A percentile compares a stretch with the other conserved stretches of the same genome.
Evolutionary conservation across 1,284 basidiomycete species (phyloP).

Genomic region (Hypsizygus ulmarius): DNA sequence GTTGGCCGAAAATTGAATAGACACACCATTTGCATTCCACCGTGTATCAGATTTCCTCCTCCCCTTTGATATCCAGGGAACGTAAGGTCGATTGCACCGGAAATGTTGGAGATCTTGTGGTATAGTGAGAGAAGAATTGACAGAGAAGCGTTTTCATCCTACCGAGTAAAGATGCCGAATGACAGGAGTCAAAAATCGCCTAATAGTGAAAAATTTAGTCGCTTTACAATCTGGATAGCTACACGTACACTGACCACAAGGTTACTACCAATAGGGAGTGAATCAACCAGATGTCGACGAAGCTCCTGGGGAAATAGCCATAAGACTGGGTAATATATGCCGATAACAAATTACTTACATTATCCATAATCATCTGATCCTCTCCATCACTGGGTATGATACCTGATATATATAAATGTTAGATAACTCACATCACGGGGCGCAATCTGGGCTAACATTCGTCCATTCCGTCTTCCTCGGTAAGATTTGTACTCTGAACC

Average conservation of each 20-base stretch:
- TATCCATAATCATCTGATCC: conserved; percentile 12
- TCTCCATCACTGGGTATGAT: conserved; percentile 16
- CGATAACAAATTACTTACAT: conserved; percentile 14
- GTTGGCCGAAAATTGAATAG: not conserved
- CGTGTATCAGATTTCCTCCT: conserved; percentile 32
- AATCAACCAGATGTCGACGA: conserved; percentile 33
- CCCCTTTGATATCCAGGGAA: conserved; percentile 47
- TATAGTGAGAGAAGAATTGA: not conserved
- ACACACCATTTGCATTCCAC: conserved; percentile 32
- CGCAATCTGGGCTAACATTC: conserved; percentile 7
- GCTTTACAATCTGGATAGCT: not conserved
- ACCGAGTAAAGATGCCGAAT: conserved; percentile 46
- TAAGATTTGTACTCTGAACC: conserved; percentile 6
- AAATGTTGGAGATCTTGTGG: conserved; percentile 41
- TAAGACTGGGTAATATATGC: conserved; percentile 22
- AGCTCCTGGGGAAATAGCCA: conserved; percentile 28
- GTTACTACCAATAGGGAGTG: conserved; percentile 36
- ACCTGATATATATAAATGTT: not conserved
- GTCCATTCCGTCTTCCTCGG: conserved; percentile 16
- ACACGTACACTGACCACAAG: conserved; percentile 26
- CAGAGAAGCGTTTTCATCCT: conserved; percentile 1
- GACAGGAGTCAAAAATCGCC: conserved; percentile 49
- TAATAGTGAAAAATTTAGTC: conserved; percentile 6
- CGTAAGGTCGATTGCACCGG: conserved; percentile 44
- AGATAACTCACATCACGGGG: not conserved